Evolutionary conservation across 2,329 filamentous ascomycete species (phyloP).

Genomic region (Exophiala sp.): DNA sequence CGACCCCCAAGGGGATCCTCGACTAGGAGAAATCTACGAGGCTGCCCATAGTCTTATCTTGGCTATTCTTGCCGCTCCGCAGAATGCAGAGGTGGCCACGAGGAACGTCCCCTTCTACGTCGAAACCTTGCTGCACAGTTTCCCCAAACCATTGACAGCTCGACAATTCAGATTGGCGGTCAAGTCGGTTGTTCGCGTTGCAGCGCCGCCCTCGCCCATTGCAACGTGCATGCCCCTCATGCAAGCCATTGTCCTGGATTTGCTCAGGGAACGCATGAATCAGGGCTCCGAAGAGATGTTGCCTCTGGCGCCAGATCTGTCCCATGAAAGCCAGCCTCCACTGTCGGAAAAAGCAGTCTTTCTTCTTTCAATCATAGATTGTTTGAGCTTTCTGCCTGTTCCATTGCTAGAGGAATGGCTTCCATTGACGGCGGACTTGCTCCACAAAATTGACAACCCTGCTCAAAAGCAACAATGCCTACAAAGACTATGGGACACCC

Average conservation of each 20-base stretch:
- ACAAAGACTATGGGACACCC: constrained; percentile 69
- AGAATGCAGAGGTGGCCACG: constrained; percentile 64
- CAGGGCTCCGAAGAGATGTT: constrained; percentile 49
- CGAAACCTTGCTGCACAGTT: constrained; percentile 70
- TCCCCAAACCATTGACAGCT: constrained; percentile 69
- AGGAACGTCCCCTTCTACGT: constrained; percentile 76
- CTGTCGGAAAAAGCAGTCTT: constrained; percentile 76
- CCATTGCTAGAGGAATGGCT: constrained; percentile 74
- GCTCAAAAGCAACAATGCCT: constrained; percentile 59
- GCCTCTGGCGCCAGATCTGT: constrained; percentile 35
- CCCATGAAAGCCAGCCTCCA: constrained; percentile 31
- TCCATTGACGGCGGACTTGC: constrained; percentile 60
- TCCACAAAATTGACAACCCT: constrained; percentile 59
- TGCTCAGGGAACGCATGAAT: constrained; percentile 61
- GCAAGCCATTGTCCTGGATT: constrained; percentile 74
- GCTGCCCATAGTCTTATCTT: constrained; percentile 78
- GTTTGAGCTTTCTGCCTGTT: constrained; percentile 66
- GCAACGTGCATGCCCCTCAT: constrained; percentile 67
- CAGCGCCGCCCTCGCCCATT: constrained; percentile 71
- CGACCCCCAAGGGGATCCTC: constrained; percentile 50
- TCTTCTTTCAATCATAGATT: constrained; percentile 70
- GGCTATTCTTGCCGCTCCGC: constrained; percentile 71
- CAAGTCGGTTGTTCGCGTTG: constrained; percentile 74
- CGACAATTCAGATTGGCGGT: constrained; percentile 86
- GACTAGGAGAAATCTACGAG: constrained; percentile 70